Percentiles rank a stretch among this genome's conserved stretches.
These are phyloP conservation scores for Neurospora discreta DNA, from an alignment of 495 filamentous ascomycete species.

Conservation along the genomic window DNA sequence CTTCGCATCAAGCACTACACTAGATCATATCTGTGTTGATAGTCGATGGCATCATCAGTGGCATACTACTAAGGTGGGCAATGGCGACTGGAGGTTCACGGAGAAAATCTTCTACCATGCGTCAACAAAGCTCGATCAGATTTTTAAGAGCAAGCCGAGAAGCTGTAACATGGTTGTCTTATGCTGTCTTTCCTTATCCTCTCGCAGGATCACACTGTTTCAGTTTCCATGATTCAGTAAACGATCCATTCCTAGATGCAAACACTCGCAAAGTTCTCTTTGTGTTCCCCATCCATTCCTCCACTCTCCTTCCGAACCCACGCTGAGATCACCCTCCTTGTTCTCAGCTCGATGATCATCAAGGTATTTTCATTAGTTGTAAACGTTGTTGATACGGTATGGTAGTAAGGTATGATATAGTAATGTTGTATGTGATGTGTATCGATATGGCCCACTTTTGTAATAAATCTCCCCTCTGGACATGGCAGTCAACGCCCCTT, in stretches of 20 bases:
- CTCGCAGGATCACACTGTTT: neutral
- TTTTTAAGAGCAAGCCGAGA: neutral
- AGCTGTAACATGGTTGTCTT: neutral
- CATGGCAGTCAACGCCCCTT: neutral
- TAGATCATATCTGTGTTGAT: neutral
- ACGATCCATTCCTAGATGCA: neutral
- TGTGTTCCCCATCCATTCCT: neutral
- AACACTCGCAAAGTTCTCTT: neutral
- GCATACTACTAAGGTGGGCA: neutral
- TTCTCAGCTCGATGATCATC: neutral
- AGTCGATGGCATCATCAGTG: neutral
- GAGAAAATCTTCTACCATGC: no score
- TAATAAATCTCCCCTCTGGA: neutral
- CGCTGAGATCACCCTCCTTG: no score
- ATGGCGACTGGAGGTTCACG: no score
- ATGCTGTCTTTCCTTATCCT: neutral
- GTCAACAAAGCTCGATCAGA: no score
- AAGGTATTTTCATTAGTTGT: neutral
- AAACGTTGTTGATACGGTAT: neutral
- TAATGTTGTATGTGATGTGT: neutral
- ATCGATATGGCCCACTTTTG: neutral
- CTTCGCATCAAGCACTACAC: neutral
- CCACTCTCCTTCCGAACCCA: no score
- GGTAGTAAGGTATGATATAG: neutral
- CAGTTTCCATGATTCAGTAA: neutral